Conservation (phyloP, 2,329 filamentous ascomycete species). For the Ophiosphaerella herpotricha region DNA sequence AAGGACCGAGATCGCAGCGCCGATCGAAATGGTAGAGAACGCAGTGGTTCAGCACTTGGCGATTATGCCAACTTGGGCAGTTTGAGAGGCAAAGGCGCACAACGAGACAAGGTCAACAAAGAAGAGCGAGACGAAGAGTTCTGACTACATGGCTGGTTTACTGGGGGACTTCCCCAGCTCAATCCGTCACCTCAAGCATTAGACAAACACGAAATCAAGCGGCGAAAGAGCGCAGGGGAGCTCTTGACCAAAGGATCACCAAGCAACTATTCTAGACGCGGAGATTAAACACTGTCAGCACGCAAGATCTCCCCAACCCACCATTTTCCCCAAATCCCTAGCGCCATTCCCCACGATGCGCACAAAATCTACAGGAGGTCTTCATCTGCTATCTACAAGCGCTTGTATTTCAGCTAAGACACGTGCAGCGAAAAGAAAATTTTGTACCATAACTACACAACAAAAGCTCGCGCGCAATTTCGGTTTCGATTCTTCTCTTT, state of each 20-base stretch:
- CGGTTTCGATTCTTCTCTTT: no score
- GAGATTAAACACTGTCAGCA: no score
- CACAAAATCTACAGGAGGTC: no score
- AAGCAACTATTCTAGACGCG: no score
- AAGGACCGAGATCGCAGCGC: conserved; percentile 24
- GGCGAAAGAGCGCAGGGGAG: conserved; percentile 39
- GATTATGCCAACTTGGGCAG: conserved; percentile 18
- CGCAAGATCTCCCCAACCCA: no score
- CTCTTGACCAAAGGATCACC: conserved; percentile 18
- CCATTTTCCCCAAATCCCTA: no score
- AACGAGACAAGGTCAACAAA: conserved; percentile 4
- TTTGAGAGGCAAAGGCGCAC: conserved; percentile 11
- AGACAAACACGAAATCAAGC: conserved; percentile 27
- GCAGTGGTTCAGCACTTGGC: conserved; percentile 20
- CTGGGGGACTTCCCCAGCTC: conserved; percentile 16
- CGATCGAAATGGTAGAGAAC: conserved; percentile 20
- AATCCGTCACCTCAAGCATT: conserved; percentile 11
- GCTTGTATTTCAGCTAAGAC: no score
- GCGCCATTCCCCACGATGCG: no score
- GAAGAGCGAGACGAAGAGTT: conserved; percentile 30
- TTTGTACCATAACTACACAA: no score
- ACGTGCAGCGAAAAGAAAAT: no score
- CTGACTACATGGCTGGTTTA: conserved; percentile 46
- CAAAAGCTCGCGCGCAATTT: no score
- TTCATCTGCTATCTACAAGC: no score